Base-by-base conservation (phyloP, 23 red algal genomes). In the Gracilaria domingensis region DNA sequence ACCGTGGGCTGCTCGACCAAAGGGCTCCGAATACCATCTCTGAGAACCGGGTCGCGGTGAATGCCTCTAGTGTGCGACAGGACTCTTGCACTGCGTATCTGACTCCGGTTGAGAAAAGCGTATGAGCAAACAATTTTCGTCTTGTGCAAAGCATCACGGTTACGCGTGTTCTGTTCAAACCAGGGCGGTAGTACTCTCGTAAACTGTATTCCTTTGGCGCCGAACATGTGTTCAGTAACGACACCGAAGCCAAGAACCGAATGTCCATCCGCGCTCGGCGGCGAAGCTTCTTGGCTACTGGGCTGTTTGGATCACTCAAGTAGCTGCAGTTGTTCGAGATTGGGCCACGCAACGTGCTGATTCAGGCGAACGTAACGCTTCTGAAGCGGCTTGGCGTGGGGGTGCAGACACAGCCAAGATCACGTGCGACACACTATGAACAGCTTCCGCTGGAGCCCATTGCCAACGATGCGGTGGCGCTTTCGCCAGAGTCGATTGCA, bases 281-380 rank as follows among this genome's bases (percentile, higher is more conserved):
- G 45, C 75, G 80, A 59, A 67, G 90, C 16, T n/a, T 95, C 33
- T 38, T 88, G 33, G 49, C 85, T 2, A 85, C 85, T 17, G 93
- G 93, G 34, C 39, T 85, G 66, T 79, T 61, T 36, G 85, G 77
- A 4, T 85, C 84, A 33, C 93, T 85, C 6, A 69, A 84, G 60
- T 51, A 90, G 48, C 83, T 95, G 18, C 80, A 86, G 66, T 38
- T 90, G 38, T 90, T 85, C 12, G 93, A 85, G 2, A 83, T 90
- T 66, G 85, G 85, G 8, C 85, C 93, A 18, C 57, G 74, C 5
- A 55, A 83, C 24, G 24, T 84, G 7, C 50, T 90, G 21, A 29
- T 57, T 56, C 45, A 70, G 2, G 24, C 45, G 0, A 60, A 76
- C n/a, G n/a, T n/a, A n/a, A n/a, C n/a, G n/a, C n/a, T n/a, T n/a